phyloP scores from a whole-genome alignment of 2,329 filamentous ascomycete species.

The Phialocephala subalpina region DNA sequence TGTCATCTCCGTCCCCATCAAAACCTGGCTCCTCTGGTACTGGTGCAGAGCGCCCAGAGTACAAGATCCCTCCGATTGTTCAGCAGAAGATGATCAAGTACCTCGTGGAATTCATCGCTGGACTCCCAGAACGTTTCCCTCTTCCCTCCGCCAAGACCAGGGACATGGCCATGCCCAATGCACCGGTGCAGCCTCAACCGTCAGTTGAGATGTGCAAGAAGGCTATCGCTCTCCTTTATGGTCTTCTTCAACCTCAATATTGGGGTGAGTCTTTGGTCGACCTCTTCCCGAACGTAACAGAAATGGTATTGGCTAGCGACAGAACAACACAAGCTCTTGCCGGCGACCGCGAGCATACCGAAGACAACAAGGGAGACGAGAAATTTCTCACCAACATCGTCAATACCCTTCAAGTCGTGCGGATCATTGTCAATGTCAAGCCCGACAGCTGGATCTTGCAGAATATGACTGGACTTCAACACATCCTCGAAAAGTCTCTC shows the following conservation, averaged over 20 bases:
- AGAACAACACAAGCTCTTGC: slow-evolving; percentile 70
- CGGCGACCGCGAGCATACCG: slow-evolving; percentile 58
- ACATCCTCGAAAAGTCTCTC: slow-evolving; percentile 87
- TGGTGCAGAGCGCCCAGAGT: slow-evolving; percentile 65
- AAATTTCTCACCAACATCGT: slow-evolving; percentile 88
- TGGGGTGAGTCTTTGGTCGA: slow-evolving; percentile 95
- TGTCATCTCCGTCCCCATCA: slow-evolving; percentile 62
- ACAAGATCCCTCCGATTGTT: slow-evolving; percentile 70
- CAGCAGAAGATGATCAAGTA: slow-evolving; percentile 91
- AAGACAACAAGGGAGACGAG: slow-evolving; percentile 79
- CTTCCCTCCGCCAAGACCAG: slow-evolving; percentile 75
- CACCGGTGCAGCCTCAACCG: slow-evolving; percentile 58
- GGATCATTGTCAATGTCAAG: slow-evolving; percentile 88
- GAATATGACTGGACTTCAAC: slow-evolving; percentile 81
- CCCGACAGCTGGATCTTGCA: slow-evolving; percentile 89
- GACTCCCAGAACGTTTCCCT: slow-evolving; percentile 84
- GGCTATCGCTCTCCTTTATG: slow-evolving; percentile 81
- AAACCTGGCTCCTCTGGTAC: slow-evolving; percentile 49
- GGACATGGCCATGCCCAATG: slow-evolving; percentile 55
- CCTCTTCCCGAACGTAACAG: slow-evolving; percentile 88
- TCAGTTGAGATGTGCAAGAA: slow-evolving; percentile 85
- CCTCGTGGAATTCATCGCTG: slow-evolving; percentile 92
- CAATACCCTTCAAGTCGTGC: slow-evolving; percentile 91
- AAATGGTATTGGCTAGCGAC: slow-evolving; percentile 84
- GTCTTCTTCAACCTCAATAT: slow-evolving; percentile 84